These are phyloP conservation scores for Coemansia sp. DNA, from an alignment of 192 early-diverging fungal genomes.

Conservation along the genomic window DNA sequence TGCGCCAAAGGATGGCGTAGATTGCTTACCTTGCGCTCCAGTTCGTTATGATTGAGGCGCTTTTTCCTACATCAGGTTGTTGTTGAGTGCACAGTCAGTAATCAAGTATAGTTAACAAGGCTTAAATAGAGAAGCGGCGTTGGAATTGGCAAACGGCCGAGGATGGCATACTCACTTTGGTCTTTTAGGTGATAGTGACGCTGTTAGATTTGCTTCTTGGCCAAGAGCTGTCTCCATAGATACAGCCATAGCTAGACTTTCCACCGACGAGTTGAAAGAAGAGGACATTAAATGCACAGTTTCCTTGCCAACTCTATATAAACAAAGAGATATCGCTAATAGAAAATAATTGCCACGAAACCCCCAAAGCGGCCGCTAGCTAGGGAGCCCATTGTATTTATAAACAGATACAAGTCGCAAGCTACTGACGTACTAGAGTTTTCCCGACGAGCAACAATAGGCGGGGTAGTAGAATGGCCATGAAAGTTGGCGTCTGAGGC, in stretches of 20 bases:
- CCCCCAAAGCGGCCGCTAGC: background rate
- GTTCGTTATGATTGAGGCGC: conserved; percentile 56
- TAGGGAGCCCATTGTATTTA: background rate
- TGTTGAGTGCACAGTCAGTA: background rate
- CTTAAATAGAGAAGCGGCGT: background rate
- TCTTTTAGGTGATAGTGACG: conserved; percentile 3
- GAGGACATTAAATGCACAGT: conserved; percentile 22
- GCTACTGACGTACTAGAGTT: background rate
- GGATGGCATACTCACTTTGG: conserved; percentile 34
- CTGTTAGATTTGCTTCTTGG: background rate
- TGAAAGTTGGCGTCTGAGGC: background rate
- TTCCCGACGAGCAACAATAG: conserved; percentile 5
- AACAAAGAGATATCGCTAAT: background rate
- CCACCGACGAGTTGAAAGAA: conserved; percentile 23
- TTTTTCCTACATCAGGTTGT: conserved; percentile 46
- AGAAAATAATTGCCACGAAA: conserved; percentile 3
- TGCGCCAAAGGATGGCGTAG: background rate
- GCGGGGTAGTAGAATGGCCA: background rate
- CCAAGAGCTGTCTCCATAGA: conserved; percentile 12
- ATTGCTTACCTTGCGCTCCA: conserved; percentile 55
- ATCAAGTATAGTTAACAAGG: background rate
- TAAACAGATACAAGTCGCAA: background rate
- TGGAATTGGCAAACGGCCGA: background rate
- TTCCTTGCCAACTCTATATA: background rate
- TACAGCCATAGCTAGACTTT: conserved; percentile 18